phyloP scores from a whole-genome alignment of 2,329 filamentous ascomycete genomes.

The Phyllosticta citrichinensis region DNA sequence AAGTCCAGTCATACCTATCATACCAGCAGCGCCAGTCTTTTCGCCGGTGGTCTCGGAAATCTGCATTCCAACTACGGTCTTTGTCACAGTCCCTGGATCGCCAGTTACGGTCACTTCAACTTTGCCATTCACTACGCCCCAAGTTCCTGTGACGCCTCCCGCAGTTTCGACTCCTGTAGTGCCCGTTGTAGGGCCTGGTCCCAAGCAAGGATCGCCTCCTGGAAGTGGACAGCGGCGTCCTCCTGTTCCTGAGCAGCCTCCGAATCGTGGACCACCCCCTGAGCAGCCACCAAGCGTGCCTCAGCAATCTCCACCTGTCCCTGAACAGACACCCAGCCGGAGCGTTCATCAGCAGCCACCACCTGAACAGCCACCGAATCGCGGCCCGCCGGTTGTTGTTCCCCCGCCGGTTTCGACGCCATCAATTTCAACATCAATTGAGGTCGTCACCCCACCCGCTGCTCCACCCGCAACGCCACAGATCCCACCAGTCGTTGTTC shows the following conservation, averaged over 20 bases:
- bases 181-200: neutral
- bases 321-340: neutral
- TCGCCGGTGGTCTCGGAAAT: neutral
- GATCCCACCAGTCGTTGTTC: neutral
- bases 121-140: neutral
- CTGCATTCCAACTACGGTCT: neutral
- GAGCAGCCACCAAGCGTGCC: neutral
- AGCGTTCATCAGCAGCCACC: neutral
- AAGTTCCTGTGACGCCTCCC: neutral
- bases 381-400: neutral
- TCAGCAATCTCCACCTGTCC: neutral
- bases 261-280: neutral
- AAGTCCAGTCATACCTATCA: neutral
- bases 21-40: neutral
- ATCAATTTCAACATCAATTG: neutral
- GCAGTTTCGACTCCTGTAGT: neutral
- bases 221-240: neutral
- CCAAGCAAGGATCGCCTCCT: neutral
- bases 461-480: neutral
- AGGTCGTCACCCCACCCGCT: neutral
- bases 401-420: neutral
- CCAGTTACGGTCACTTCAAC: neutral
- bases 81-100: neutral
- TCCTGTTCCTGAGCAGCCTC: neutral
- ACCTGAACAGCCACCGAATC: neutral